Evolutionary conservation across 108 stramenopile genomes (phyloP), one percentile per base, ranked within the genome.

Genomic region (Conticribra guillardii): DNA sequence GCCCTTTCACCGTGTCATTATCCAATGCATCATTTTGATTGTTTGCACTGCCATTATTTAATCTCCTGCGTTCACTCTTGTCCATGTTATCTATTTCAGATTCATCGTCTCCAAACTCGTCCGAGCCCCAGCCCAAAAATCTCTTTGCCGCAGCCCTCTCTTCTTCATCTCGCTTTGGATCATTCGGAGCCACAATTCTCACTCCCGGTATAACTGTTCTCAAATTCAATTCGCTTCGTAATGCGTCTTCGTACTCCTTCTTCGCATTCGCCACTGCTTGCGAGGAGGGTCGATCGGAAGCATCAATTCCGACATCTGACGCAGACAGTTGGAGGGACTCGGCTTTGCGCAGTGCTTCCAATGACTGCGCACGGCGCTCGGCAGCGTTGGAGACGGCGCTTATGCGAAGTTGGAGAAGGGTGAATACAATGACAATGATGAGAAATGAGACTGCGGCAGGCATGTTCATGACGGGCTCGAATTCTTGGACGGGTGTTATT

Each of bases 151-250:
- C 79, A 22, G 69, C 62, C 30, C 67, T 37, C 32, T 85, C 82
- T 23, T 76, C 68, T 34, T 69, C 76, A 51, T 76, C 63, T 41
- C 76, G 63, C 62, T 62, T 69, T 19, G 76, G 82, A 64, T 80
- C 79, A 56, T 80, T 80, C 21, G 88, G 88, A 19, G 88, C 85
- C n/a, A 83, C 81, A 23, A 87, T 87, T 22, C 86, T 60, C 2
- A 88, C 77, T 23, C 89, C 89, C 28, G 87, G 87, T 45, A 88
- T 54, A 15, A 91, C 69, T 34, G 77, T 85, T 53, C 89, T 79
- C 50, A 91, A 64, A 22, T 65, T 11, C 53, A 88, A 71, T 53
- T 88, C 89, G 33, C 78, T 44, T 9, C 41, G 30, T 19, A 88
- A 75, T 18, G 89, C 87, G 8, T 65, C 54, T 53, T 86, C 84